Conservation (phyloP, 192 early-diverging fungal species). For the Lobosporangium transversale region DNA sequence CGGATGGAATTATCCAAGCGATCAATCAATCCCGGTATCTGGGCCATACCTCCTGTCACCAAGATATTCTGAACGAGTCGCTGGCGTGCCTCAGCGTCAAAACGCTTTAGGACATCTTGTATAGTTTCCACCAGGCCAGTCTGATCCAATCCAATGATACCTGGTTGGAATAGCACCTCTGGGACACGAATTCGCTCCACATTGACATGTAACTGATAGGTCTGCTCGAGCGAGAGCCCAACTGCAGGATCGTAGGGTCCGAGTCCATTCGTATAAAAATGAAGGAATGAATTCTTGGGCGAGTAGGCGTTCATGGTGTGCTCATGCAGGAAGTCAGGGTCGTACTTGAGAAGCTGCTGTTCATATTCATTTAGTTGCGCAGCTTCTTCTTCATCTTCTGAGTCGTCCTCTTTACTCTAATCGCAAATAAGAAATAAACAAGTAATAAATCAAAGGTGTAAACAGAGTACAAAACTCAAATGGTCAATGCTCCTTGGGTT, state of each 20-base stretch:
- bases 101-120: slow-evolving; percentile 69
- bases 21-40: slow-evolving; percentile 70
- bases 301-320: slow-evolving; percentile 74
- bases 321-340: slow-evolving; percentile 78
- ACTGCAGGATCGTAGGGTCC: slow-evolving; percentile 70
- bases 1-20: slow-evolving; percentile 71
- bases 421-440: too few relatives aligned
- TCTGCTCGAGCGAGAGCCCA: slow-evolving; percentile 59
- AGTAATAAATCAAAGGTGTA: too few relatives aligned
- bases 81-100: slow-evolving; percentile 54
- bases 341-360: slow-evolving; percentile 73
- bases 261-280: slow-evolving; percentile 74
- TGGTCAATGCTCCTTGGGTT: background rate
- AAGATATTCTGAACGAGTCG: slow-evolving; percentile 73
- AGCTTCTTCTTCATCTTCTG: slow-evolving; percentile 80
- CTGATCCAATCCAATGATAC: slow-evolving; percentile 87
- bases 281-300: slow-evolving; percentile 77
- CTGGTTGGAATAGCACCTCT: slow-evolving; percentile 91
- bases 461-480: too few relatives aligned
- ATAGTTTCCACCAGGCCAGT: slow-evolving; percentile 87
- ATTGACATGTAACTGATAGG: slow-evolving; percentile 89
- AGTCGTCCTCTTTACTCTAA: slow-evolving; percentile 81
- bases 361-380: slow-evolving; percentile 76
- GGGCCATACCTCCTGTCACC: slow-evolving; percentile 81
- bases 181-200: slow-evolving; percentile 91